phyloP scores from a whole-genome alignment of 1,284 basidiomycete species.

The Porodaedalea pini region DNA sequence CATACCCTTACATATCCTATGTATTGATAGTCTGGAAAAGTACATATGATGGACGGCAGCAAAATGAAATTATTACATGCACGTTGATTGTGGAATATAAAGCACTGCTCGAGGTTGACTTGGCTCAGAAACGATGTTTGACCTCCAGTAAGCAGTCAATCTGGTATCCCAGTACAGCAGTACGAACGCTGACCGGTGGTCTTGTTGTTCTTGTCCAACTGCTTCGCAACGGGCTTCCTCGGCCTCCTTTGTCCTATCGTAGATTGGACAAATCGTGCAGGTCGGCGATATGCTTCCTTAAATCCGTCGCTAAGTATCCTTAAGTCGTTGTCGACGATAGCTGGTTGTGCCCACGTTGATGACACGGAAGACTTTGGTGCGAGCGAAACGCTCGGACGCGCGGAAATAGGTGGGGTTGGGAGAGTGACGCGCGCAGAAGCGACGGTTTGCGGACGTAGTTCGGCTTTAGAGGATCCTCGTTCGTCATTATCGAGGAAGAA shows the following conservation, averaged over 20 bases:
- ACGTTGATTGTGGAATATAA: too few species aligned
- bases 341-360: neutral
- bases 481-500: neutral
- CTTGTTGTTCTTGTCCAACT: slow-evolving; percentile 1
- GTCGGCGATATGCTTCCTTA: neutral
- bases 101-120: too few species aligned
- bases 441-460: neutral
- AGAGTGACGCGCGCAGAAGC: neutral
- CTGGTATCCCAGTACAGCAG: neutral
- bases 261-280: neutral
- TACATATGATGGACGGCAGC: neutral
- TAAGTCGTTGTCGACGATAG: neutral
- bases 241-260: neutral
- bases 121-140: too few species aligned
- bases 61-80: too few species aligned
- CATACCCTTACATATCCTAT: slow-evolving; percentile 4
- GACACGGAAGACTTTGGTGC: neutral
- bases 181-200: slow-evolving; percentile 1
- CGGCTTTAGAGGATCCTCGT: neutral
- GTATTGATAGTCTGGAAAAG: slow-evolving; percentile 1
- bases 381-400: neutral
- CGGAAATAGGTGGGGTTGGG: neutral
- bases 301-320: neutral
- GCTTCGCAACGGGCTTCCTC: slow-evolving; percentile 2
- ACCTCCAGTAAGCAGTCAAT: neutral